Evolutionary conservation across 306 rosid genomes (phyloP).

Genomic region (Medicago ruthenica): DNA sequence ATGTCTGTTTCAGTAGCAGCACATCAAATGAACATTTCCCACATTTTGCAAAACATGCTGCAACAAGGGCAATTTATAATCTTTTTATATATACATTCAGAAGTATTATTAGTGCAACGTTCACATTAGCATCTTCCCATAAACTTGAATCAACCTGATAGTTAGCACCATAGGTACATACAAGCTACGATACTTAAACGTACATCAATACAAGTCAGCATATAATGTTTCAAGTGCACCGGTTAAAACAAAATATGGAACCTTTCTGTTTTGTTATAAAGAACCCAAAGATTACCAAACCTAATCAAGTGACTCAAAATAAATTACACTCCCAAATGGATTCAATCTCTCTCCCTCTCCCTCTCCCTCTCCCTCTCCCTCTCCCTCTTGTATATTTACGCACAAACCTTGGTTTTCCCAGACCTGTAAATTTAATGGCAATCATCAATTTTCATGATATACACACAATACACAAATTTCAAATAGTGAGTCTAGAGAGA

Average conservation of each 20-base stretch:
- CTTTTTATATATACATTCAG: background rate
- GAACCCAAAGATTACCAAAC: slow-evolving; percentile 22
- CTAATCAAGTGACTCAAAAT: background rate
- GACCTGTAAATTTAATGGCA: slow-evolving; percentile 37
- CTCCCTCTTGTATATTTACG: background rate
- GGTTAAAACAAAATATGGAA: slow-evolving; percentile 11
- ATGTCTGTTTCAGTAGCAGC: background rate
- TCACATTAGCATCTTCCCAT: background rate
- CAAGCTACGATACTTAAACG: background rate
- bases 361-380: background rate
- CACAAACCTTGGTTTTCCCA: background rate
- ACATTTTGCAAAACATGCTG: background rate
- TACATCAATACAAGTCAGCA: background rate
- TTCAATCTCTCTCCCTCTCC: background rate
- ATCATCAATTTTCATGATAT: slow-evolving; percentile 21
- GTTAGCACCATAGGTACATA: background rate
- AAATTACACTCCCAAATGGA: background rate
- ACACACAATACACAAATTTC: background rate
- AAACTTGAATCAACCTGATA: background rate
- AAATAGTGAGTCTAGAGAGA: background rate
- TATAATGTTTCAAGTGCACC: background rate
- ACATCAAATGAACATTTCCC: background rate
- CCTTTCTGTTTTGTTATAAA: background rate
- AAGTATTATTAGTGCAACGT: slow-evolving; percentile 5
- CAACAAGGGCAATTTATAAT: background rate